Evolutionary conservation across 2,329 filamentous ascomycete species (phyloP), one percentile per base, ranked within the genome.

Genomic region (Chaetomium sp.): DNA sequence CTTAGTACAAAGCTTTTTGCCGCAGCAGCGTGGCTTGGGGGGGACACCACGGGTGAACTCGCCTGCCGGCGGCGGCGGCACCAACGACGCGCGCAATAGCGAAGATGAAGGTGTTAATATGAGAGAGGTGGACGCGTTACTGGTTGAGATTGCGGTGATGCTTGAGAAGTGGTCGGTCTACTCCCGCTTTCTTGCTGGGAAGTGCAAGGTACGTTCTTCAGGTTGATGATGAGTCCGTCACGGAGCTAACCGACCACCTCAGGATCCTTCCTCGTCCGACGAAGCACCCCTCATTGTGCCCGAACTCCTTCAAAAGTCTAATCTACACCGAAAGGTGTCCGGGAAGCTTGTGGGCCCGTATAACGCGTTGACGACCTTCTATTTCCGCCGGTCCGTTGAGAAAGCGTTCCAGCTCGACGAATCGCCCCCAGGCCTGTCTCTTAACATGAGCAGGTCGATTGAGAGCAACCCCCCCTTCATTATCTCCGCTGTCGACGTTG

Each of bases 381-480:
- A 96, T 81, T 92, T 96, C 75, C 86, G 95, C 6, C 83, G 94
- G 49, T 96, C 91, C 0, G 91, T 99, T 2, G 94, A 99, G 68
- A 97, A 96, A 70, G 91, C 94, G 0, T 99, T 99, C 71, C 92
- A 99, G 69, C 77, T 99, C 46, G 94, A 99, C 68, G 95, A 99
- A 69, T 81, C 86, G 19, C 94, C 94, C 0, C 74, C 79, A 0
- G 90, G 90, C 19, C 75, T 99, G 19, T 88, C 88, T 0, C 76
- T 99, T 37, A 89, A 86, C 66, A 77, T 86, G 43, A 85, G 80
- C 65, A 88, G 80, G 66, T 78, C 86, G 3, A 77, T 96, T 44
- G 83, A 87, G 52, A 81, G 85, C 56, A 90, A 91, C 64, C 82
- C 90, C 2, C 94, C 94, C 0, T 95, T 89, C 67, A 96, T 99